These are phyloP conservation scores for Buxus sempervirens DNA, from an alignment of 164 flowering plant genomes.

Conservation along the genomic window DNA sequence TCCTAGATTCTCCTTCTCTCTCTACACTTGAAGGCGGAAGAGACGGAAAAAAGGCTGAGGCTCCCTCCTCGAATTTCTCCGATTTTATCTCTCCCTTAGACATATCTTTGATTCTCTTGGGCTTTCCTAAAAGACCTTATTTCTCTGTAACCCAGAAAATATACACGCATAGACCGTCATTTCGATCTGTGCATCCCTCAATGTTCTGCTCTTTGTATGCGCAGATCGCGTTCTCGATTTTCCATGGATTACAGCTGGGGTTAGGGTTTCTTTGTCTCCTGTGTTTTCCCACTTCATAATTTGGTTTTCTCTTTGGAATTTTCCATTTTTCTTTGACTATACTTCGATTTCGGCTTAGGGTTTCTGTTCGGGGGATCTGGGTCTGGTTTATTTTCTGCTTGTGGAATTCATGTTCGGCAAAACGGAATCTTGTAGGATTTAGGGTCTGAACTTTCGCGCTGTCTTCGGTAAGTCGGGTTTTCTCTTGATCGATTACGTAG, in stretches of 20 bases:
- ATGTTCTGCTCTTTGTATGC: not conserved
- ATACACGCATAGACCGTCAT: not conserved
- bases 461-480: not conserved
- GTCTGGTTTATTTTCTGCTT: not conserved
- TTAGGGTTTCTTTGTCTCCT: not conserved
- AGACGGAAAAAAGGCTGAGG: too few relatives aligned
- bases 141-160: conserved; percentile 6
- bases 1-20: too few relatives aligned
- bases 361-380: not conserved
- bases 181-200: not conserved
- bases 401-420: not conserved
- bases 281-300: too few relatives aligned
- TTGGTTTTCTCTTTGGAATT: not conserved
- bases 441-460: not conserved
- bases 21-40: too few relatives aligned
- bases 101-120: conserved; percentile 1
- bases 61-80: conserved; percentile 18
- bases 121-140: not conserved
- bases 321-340: not conserved
- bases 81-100: conserved; percentile 3
- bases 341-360: not conserved
- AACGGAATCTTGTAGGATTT: not conserved
- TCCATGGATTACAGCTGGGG: conserved; percentile 11
- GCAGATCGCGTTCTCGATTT: not conserved
- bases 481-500: not conserved